phyloP scores from a whole-genome alignment of 139 green algal species.

The Spirogloea muscicola region DNA sequence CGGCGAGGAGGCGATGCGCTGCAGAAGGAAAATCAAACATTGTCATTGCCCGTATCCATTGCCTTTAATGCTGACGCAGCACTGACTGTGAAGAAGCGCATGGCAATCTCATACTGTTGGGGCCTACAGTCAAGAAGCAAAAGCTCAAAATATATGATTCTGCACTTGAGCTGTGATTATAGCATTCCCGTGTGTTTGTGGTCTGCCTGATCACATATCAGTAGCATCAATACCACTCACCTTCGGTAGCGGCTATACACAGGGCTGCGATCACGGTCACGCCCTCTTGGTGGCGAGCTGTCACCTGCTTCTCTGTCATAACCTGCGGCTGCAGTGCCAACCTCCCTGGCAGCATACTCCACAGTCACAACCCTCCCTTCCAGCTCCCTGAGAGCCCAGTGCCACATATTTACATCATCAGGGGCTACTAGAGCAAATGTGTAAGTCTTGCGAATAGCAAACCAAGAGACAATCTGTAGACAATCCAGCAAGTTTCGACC shows the following conservation, averaged over 20 bases:
- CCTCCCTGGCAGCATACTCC: slow-evolving; percentile 40
- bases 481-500: neutral
- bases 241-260: slow-evolving; percentile 21
- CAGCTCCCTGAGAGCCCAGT: slow-evolving; percentile 14
- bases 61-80: too few species aligned
- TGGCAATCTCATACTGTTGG: neutral
- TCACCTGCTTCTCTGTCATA: neutral
- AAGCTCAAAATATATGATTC: neutral
- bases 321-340: neutral
- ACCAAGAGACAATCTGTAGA: too few species aligned
- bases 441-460: neutral
- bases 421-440: too few species aligned
- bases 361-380: slow-evolving; percentile 28
- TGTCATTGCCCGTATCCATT: too few species aligned
- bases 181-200: too few species aligned
- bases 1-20: slow-evolving; percentile 3
- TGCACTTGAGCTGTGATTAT: too few species aligned
- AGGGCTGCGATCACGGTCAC: neutral
- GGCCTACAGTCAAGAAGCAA: neutral
- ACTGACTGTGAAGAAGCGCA: too few species aligned
- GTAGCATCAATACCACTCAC: slow-evolving; percentile 4
- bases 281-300: neutral
- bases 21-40: neutral
- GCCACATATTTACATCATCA: too few species aligned
- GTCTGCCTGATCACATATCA: too few species aligned